Evolutionary conservation across 2,329 filamentous ascomycete species (phyloP), one percentile per base, ranked within the genome.

Genomic region (Emydomyces testavorans): DNA sequence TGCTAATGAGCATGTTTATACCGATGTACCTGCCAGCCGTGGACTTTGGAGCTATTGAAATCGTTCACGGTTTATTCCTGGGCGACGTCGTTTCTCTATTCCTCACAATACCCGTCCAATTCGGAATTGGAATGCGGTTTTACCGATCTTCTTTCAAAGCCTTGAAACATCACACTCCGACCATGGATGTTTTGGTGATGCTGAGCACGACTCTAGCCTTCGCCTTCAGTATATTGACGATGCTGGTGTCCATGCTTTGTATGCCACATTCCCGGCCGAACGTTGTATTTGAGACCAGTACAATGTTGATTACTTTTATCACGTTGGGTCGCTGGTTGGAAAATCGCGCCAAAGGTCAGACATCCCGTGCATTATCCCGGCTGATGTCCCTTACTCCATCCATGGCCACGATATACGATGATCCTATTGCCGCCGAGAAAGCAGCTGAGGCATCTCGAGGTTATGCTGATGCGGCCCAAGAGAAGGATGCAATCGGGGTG

Each of bases 231-330:
- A 70, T 88, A 56, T 79, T 85, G 40, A 79, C 87, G 13, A 95
- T 98, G 87, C 47, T 82, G 3, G 80, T 96, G 13, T 93, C 88
- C 0, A 63, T 96, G 16, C 56, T 85, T 11, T 72, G 78, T n/a
- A 71, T 78, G 18, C 85, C 87, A 5, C 87, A 96, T 62, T 77
- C 75, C 2, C 78, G 85, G 40, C 92, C 92, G 0, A 82, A 79
- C 53, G 95, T 88, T 1, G 84, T 95, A 13, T 98, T 98, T 59
- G 92, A 98, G 61, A 98, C 92, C 1, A 95, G 89, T 66, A 94
- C 88, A 18, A 98, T 96, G 92, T 75, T 98, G 44, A 89, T 98
- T 64, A 94, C 88, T 0, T 96, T 98, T 62, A 87, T 95, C 64
- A 88, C 84, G 1, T 70, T 98, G 2, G 87, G 92, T 3, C 82